Conservation (phyloP, 1,284 basidiomycete genomes). For the Fomitopsis betulina region DNA sequence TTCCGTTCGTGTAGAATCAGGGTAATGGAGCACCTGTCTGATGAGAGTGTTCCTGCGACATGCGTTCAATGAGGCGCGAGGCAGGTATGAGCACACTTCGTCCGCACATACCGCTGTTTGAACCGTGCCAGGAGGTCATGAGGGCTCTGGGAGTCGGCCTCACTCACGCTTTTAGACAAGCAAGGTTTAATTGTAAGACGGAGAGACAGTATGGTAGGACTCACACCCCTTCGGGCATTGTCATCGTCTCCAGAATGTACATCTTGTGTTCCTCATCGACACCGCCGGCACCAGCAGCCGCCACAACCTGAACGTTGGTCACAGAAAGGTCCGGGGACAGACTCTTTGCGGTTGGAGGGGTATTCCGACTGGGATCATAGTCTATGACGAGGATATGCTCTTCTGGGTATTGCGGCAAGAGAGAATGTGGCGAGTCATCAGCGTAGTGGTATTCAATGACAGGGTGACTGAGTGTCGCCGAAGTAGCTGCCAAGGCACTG, state of each 20-base stretch:
- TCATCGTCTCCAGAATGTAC: slow-evolving; percentile 67
- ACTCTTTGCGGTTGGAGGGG: slow-evolving; percentile 48
- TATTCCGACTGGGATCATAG: slow-evolving; percentile 39
- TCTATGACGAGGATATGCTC: slow-evolving; percentile 73
- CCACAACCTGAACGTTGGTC: slow-evolving; percentile 55
- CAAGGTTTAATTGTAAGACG: slow-evolving; percentile 5
- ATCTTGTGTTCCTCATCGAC: slow-evolving; percentile 53
- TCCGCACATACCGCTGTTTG: slow-evolving; percentile 50
- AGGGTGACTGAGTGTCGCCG: slow-evolving; percentile 56
- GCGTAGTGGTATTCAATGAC: slow-evolving; percentile 77
- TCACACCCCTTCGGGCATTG: slow-evolving; percentile 27
- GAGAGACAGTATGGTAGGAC: slow-evolving; percentile 6
- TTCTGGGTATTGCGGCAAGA: slow-evolving; percentile 52
- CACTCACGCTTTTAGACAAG: slow-evolving; percentile 13
- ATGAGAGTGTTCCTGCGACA: slow-evolving; percentile 50
- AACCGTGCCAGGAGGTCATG: slow-evolving; percentile 50
- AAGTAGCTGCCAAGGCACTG: slow-evolving; percentile 62
- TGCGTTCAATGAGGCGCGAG: not conserved
- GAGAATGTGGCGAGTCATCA: slow-evolving; percentile 61
- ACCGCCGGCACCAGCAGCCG: slow-evolving; percentile 64
- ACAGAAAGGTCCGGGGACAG: slow-evolving; percentile 57
- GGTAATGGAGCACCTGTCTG: slow-evolving; percentile 51
- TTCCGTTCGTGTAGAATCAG: slow-evolving; percentile 15
- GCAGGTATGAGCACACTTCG: not conserved
- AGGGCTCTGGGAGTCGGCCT: slow-evolving; percentile 42